These are phyloP conservation scores for Cercospora nicotianae DNA, from an alignment of 2,329 filamentous ascomycete genomes.

Conservation along the genomic window DNA sequence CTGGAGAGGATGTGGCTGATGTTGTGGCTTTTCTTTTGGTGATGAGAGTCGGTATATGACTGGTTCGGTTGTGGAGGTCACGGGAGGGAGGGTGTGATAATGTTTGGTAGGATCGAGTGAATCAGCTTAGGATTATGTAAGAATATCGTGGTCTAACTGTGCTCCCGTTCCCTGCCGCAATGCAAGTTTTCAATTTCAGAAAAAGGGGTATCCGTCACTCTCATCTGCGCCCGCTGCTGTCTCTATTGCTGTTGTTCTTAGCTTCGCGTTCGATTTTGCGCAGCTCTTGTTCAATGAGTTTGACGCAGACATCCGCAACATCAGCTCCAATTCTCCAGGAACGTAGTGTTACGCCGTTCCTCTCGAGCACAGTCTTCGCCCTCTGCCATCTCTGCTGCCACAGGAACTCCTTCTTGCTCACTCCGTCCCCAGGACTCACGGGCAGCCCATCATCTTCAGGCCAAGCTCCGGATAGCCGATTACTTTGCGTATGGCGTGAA, in stretches of 20 bases:
- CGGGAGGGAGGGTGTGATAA: conserved; percentile 41
- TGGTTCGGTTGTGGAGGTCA: conserved; percentile 51
- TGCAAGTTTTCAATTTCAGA: background rate
- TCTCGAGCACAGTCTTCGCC: conserved; percentile 64
- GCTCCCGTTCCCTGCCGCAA: background rate
- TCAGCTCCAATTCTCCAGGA: conserved; percentile 74
- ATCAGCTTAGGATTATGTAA: background rate
- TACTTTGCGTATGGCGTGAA: conserved; percentile 26
- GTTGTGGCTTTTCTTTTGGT: conserved; percentile 52
- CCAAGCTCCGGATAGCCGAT: conserved; percentile 40
- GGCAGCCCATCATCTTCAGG: conserved; percentile 31
- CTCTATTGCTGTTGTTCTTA: conserved; percentile 10
- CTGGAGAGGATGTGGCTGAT: conserved; percentile 52
- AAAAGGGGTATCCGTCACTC: conserved; percentile 1
- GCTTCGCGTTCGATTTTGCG: conserved; percentile 40
- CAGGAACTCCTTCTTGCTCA: conserved; percentile 69
- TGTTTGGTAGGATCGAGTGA: background rate
- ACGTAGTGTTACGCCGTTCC: conserved; percentile 65
- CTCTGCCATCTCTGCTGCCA: conserved; percentile 68
- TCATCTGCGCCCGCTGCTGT: background rate
- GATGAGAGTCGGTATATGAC: conserved; percentile 50
- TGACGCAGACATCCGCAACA: conserved; percentile 65
- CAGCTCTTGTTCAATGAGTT: conserved; percentile 60
- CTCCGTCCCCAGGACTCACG: conserved; percentile 36
- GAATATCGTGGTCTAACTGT: background rate